These are phyloP conservation scores for Zostera marina DNA, from an alignment of 116 monocot genomes.

Conservation along the genomic window DNA sequence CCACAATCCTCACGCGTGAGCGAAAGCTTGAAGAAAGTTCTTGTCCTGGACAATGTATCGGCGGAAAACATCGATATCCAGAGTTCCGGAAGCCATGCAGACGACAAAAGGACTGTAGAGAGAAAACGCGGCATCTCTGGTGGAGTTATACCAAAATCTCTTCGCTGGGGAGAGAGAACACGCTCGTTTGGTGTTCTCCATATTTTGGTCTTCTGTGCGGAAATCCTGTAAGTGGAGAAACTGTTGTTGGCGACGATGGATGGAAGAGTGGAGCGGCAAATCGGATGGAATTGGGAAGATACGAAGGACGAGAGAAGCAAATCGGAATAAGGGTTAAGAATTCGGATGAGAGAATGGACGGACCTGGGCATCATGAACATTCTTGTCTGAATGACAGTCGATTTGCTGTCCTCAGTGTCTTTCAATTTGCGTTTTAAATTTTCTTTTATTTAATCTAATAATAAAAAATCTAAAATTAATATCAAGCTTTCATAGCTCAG, in stretches of 20 bases:
- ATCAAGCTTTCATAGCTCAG: slow-evolving; percentile 92
- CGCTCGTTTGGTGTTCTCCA: not conserved
- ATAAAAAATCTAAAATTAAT: no score
- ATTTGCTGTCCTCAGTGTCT: no score
- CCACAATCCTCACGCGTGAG: slow-evolving; percentile 49
- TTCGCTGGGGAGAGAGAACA: slow-evolving; percentile 19
- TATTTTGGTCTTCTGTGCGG: not conserved
- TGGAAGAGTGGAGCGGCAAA: no score
- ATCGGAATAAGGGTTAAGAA: no score
- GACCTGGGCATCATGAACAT: no score
- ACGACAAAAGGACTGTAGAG: slow-evolving; percentile 64
- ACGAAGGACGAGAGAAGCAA: no score
- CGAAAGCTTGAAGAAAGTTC: slow-evolving; percentile 66
- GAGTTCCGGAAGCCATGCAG: slow-evolving; percentile 56
- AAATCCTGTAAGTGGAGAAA: not conserved
- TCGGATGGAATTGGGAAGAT: no score
- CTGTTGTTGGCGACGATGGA: not conserved
- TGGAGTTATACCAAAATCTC: slow-evolving; percentile 36
- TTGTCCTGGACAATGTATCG: slow-evolving; percentile 67
- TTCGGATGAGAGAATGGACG: no score
- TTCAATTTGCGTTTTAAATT: no score
- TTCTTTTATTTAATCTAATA: no score
- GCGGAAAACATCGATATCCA: slow-evolving; percentile 48
- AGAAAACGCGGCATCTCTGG: slow-evolving; percentile 37
- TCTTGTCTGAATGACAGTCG: no score